Percentiles rank a stretch among this genome's conserved stretches.
These are phyloP conservation scores for Odontarrhena argentea DNA, from an alignment of 345 rosid genomes.

Conservation along the genomic window DNA sequence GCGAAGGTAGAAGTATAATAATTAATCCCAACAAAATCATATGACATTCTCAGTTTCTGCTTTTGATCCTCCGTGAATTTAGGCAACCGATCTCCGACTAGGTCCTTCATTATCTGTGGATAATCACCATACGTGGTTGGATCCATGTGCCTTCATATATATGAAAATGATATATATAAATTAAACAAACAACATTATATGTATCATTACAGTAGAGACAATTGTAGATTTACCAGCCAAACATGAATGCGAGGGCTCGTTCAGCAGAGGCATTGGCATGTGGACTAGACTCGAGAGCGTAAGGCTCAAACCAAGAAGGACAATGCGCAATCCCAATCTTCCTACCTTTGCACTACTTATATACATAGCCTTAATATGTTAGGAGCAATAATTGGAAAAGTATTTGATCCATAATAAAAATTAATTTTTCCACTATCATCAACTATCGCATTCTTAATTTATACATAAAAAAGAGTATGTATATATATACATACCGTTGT, in stretches of 20 bases:
- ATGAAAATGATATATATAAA: not conserved
- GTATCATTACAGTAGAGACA: not conserved
- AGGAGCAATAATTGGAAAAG: not conserved
- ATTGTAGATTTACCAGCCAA: constrained; percentile 31
- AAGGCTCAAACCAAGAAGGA: constrained; percentile 36
- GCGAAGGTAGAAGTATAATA: constrained; percentile 19
- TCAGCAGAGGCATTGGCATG: constrained; percentile 19
- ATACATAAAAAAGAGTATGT: too few species aligned
- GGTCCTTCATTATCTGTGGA: constrained; percentile 36
- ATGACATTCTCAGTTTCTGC: constrained; percentile 22
- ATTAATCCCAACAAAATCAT: constrained; percentile 36
- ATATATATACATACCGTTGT: constrained; percentile 12
- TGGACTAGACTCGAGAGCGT: constrained; percentile 21
- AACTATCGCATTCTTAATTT: too few species aligned
- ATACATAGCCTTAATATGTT: not conserved
- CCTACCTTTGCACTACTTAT: constrained; percentile 23
- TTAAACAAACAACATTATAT: not conserved
- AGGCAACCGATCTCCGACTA: constrained; percentile 30
- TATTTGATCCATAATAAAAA: not conserved
- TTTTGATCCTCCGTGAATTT: constrained; percentile 27
- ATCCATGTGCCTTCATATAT: constrained; percentile 25
- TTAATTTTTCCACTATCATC: too few species aligned
- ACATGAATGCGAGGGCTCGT: constrained; percentile 29
- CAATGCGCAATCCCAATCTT: constrained; percentile 34
- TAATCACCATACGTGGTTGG: constrained; percentile 34